Evolutionary conservation across 352 stramenopile genomes (phyloP).

Genomic region (Phytopythium mirpurense): DNA sequence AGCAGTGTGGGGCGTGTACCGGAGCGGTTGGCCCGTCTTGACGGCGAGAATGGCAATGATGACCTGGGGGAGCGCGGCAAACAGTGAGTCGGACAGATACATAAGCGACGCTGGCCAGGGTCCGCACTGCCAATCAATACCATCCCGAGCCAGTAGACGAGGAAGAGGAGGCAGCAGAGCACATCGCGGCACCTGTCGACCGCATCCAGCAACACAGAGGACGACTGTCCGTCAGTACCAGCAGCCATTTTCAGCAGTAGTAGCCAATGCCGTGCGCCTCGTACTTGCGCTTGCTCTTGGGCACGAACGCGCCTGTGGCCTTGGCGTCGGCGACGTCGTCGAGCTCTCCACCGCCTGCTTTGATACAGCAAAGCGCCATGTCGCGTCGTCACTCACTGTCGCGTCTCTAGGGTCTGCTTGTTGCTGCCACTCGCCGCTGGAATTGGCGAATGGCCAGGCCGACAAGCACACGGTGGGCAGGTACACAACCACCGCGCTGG

Average conservation of each 20-base stretch:
- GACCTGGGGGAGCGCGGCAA: constrained; percentile 9
- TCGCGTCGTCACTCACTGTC: too few species aligned
- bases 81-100: not conserved
- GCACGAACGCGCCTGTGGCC: constrained; percentile 21
- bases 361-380: constrained; percentile 14
- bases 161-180: constrained; percentile 74
- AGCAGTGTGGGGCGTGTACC: constrained; percentile 9
- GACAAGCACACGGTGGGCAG: not conserved
- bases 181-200: constrained; percentile 63
- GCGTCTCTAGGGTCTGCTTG: too few species aligned
- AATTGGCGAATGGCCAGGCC: not conserved
- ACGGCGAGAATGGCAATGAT: constrained; percentile 60
- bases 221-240: not conserved
- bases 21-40: constrained; percentile 57
- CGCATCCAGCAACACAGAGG: not conserved
- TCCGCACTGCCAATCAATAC: constrained; percentile 9
- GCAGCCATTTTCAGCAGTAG: not conserved
- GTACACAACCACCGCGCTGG: not conserved
- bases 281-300: constrained; percentile 26
- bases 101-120: not conserved
- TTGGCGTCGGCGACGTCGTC: constrained; percentile 8
- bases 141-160: constrained; percentile 87
- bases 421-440: not conserved
- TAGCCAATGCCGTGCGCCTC: too few species aligned
- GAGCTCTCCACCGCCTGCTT: constrained; percentile 10